A percentile compares a stretch with the other conserved stretches of the same genome.
Evolutionary conservation across 2,329 filamentous ascomycete genomes (phyloP).

Genomic region (Cercospora berteroae): DNA sequence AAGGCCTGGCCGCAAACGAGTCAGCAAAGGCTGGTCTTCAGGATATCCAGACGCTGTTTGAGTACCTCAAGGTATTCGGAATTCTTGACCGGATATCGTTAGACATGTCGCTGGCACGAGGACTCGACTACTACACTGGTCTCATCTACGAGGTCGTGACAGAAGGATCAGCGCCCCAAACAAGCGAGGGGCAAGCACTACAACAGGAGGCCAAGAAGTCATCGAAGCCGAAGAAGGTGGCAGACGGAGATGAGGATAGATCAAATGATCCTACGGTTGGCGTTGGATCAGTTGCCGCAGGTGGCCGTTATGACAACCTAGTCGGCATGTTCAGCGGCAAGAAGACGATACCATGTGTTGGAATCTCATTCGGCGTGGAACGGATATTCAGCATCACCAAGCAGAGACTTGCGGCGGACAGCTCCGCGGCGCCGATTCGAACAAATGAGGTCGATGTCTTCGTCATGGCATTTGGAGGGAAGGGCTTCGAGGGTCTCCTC

Average conservation of each 20-base stretch:
- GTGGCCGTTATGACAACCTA: slow-evolving; percentile 87
- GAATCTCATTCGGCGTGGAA: slow-evolving; percentile 91
- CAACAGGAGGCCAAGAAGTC: slow-evolving; percentile 53
- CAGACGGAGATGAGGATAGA: slow-evolving; percentile 60
- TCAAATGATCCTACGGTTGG: slow-evolving; percentile 78
- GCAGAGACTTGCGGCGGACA: slow-evolving; percentile 65
- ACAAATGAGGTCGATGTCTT: slow-evolving; percentile 82
- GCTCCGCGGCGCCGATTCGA: slow-evolving; percentile 55
- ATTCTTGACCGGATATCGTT: slow-evolving; percentile 76
- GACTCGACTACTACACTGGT: slow-evolving; percentile 89
- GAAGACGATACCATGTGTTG: slow-evolving; percentile 80
- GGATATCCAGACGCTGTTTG: slow-evolving; percentile 77
- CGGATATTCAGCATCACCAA: slow-evolving; percentile 93
- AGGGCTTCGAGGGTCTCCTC: slow-evolving; percentile 76
- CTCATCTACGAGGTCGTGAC: slow-evolving; percentile 89
- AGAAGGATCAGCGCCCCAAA: slow-evolving; percentile 65
- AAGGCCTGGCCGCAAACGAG: slow-evolving; percentile 66
- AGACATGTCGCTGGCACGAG: slow-evolving; percentile 84
- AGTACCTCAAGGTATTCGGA: slow-evolving; percentile 76
- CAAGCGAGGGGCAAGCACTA: slow-evolving; percentile 45
- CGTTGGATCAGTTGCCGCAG: slow-evolving; percentile 84
- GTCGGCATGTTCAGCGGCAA: slow-evolving; percentile 85
- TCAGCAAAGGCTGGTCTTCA: slow-evolving; percentile 75
- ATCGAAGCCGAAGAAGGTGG: slow-evolving; percentile 44
- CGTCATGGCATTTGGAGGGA: slow-evolving; percentile 92